These are phyloP conservation scores for Mucor piriformis DNA, from an alignment of 371 early-diverging fungal genomes.

Conservation along the genomic window DNA sequence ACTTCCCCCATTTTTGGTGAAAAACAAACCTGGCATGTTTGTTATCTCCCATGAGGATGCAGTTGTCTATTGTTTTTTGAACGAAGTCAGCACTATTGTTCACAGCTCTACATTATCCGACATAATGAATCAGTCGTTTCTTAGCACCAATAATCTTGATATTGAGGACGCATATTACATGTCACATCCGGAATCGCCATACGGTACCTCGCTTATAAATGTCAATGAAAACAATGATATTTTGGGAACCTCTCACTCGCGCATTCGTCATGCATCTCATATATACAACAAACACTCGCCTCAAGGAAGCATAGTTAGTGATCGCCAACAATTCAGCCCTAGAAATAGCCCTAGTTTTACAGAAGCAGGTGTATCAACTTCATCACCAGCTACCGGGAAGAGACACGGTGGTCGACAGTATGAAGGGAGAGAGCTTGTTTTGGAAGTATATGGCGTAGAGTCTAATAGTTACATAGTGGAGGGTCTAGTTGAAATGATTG, in stretches of 20 bases:
- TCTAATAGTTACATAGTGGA: conserved; percentile 63
- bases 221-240: neutral
- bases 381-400: conserved; percentile 18
- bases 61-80: conserved; percentile 69
- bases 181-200: conserved; percentile 27
- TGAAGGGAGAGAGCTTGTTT: conserved; percentile 62
- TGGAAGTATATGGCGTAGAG: conserved; percentile 83
- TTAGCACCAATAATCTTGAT: conserved; percentile 2
- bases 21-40: conserved; percentile 77
- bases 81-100: conserved; percentile 33
- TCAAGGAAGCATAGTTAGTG: conserved; percentile 36
- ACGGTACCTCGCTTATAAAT: conserved; percentile 4
- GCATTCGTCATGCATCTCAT: conserved; percentile 22
- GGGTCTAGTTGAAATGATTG: conserved; percentile 71
- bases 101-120: conserved; percentile 12
- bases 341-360: conserved; percentile 25
- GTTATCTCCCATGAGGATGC: conserved; percentile 60
- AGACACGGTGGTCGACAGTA: conserved; percentile 5
- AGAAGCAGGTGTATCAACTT: conserved; percentile 9
- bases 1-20: conserved; percentile 66
- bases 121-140: conserved; percentile 4
- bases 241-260: conserved; percentile 20
- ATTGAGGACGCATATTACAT: neutral
- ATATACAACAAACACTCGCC: conserved; percentile 29
- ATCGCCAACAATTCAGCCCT: conserved; percentile 26